Evolutionary conservation across 306 rosid species (phyloP).

Genomic region (Boehmeria nivea): DNA sequence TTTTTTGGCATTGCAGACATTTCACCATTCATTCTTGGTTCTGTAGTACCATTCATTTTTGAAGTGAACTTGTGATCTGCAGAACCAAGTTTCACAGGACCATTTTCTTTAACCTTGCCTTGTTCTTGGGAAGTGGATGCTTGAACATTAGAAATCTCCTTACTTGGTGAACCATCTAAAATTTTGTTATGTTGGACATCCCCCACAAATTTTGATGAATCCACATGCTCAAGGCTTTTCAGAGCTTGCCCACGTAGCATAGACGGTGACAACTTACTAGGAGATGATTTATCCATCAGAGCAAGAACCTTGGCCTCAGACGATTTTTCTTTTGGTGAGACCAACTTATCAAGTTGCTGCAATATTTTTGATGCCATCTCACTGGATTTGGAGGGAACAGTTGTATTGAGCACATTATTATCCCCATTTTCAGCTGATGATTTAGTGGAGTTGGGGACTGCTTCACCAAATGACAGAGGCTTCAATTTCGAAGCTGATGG

Average conservation of each 20-base stretch:
- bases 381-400: slow-evolving; percentile 61
- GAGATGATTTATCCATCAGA: slow-evolving; percentile 49
- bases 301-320: slow-evolving; percentile 35
- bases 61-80: slow-evolving; percentile 28
- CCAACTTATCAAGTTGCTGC: slow-evolving; percentile 73
- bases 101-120: slow-evolving; percentile 48
- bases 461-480: slow-evolving; percentile 31
- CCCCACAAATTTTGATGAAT: slow-evolving; percentile 54
- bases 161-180: slow-evolving; percentile 24
- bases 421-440: slow-evolving; percentile 38
- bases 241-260: slow-evolving; percentile 83
- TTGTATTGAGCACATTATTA: slow-evolving; percentile 32
- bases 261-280: slow-evolving; percentile 65
- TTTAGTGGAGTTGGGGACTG: slow-evolving; percentile 28
- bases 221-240: slow-evolving; percentile 69
- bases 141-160: slow-evolving; percentile 21
- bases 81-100: slow-evolving; percentile 32
- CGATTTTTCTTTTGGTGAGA: slow-evolving; percentile 64
- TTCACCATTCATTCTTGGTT: slow-evolving; percentile 16
- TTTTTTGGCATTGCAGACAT: slow-evolving; percentile 30
- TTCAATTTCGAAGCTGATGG: slow-evolving; percentile 40
- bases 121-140: slow-evolving; percentile 28
- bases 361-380: slow-evolving; percentile 77
- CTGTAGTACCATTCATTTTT: slow-evolving; percentile 23
- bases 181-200: slow-evolving; percentile 23